Evolutionary conservation across 2,329 filamentous ascomycete species (phyloP).

Genomic region (Myriosclerotinia curreyana): DNA sequence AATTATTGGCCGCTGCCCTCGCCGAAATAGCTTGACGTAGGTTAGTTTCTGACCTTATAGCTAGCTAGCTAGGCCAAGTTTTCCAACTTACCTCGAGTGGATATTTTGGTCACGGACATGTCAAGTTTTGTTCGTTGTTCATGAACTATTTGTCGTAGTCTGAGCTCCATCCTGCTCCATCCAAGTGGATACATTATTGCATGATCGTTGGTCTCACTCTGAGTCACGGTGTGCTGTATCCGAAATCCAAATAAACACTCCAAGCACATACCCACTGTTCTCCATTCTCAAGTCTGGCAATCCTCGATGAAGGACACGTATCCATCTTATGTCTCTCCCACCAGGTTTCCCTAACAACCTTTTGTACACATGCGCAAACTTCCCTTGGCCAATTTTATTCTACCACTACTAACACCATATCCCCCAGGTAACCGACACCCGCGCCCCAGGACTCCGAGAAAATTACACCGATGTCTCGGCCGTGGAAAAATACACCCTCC

Average conservation of each 20-base stretch:
- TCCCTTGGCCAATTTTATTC: neutral
- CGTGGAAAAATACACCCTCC: conserved; percentile 88
- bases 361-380: neutral
- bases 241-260: neutral
- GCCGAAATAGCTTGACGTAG: conserved; percentile 5
- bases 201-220: conserved; percentile 13
- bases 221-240: conserved; percentile 16
- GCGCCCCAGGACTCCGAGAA: conserved; percentile 69
- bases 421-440: conserved; percentile 70
- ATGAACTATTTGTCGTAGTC: conserved; percentile 17
- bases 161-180: conserved; percentile 12
- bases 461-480: conserved; percentile 79
- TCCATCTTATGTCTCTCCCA: conserved; percentile 1
- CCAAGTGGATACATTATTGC: conserved; percentile 16
- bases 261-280: conserved; percentile 22
- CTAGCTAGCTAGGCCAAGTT: conserved; percentile 2
- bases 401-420: conserved; percentile 24
- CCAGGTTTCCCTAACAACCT: neutral
- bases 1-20: neutral
- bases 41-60: conserved; percentile 2
- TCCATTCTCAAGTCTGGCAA: conserved; percentile 4
- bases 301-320: conserved; percentile 17
- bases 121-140: conserved; percentile 18
- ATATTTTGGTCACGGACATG: conserved; percentile 6
- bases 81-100: conserved; percentile 16